A percentile compares a stretch with the other conserved stretches of the same genome.
These are phyloP conservation scores for Pluteus cervinus DNA, from an alignment of 768 basidiomycete genomes.

Conservation along the genomic window DNA sequence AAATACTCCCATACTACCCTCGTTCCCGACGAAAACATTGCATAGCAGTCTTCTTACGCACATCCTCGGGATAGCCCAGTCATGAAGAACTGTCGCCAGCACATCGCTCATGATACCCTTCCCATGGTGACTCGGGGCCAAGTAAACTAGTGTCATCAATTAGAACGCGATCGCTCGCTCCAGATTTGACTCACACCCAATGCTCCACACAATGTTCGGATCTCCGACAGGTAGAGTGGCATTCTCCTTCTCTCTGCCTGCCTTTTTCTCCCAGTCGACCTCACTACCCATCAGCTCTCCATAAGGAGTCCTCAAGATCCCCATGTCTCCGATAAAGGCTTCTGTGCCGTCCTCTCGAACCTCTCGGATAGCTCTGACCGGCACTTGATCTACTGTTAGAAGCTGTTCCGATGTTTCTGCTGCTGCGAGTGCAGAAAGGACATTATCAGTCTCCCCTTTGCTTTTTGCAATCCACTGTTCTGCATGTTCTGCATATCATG, in stretches of 20 bases:
- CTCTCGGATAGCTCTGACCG: slow-evolving; percentile 46
- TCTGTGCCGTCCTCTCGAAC: slow-evolving; percentile 47
- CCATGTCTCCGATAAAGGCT: slow-evolving; percentile 41
- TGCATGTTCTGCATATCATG: slow-evolving; percentile 18
- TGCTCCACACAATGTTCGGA: slow-evolving; percentile 36
- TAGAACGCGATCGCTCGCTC: background rate
- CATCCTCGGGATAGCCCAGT: slow-evolving; percentile 68
- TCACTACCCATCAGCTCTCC: slow-evolving; percentile 22
- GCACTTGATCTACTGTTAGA: slow-evolving; percentile 32
- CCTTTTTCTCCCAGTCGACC: slow-evolving; percentile 30
- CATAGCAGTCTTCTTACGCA: slow-evolving; percentile 39
- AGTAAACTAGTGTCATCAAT: slow-evolving; percentile 14
- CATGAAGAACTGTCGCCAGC: slow-evolving; percentile 41
- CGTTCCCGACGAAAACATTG: slow-evolving; percentile 45
- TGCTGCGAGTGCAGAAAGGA: slow-evolving; percentile 21
- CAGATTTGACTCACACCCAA: slow-evolving; percentile 16
- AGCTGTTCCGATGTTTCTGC: slow-evolving; percentile 14
- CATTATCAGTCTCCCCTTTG: slow-evolving; percentile 19
- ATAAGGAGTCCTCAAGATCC: slow-evolving; percentile 24
- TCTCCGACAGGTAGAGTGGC: slow-evolving; percentile 36
- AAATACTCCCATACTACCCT: slow-evolving; percentile 58
- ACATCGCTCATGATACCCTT: slow-evolving; percentile 63
- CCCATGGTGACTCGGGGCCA: slow-evolving; percentile 19
- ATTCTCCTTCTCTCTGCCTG: slow-evolving; percentile 31
- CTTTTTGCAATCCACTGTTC: slow-evolving; percentile 14